phyloP scores from a whole-genome alignment of 2,329 filamentous ascomycete species.

The Coniochaeta sp. region DNA sequence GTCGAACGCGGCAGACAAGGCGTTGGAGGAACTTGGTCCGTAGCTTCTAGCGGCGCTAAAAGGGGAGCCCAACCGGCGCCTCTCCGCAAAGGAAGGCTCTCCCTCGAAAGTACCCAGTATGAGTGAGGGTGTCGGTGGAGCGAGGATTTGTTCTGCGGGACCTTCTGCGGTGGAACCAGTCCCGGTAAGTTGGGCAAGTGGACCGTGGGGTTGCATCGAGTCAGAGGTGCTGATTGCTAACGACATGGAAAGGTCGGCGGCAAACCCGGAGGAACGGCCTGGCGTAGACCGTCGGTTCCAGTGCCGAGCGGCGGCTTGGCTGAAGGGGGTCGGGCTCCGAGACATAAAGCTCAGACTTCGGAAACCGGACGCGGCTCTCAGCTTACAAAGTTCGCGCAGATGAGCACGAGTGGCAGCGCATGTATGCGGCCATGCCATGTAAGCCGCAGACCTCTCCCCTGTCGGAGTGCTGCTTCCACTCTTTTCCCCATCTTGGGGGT shows the following conservation, averaged over 20 bases:
- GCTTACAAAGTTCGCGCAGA: constrained; percentile 55
- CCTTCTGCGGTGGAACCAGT: constrained; percentile 28
- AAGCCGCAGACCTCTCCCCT: constrained; percentile 36
- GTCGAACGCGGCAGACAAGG: constrained; percentile 32
- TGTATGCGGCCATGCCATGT: constrained; percentile 58
- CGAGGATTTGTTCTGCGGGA: constrained; percentile 3
- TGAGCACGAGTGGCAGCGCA: constrained; percentile 55
- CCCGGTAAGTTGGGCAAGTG: constrained; percentile 54
- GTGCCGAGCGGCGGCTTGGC: constrained; percentile 39
- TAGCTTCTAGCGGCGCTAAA: constrained; percentile 50
- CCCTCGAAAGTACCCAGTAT: constrained; percentile 17
- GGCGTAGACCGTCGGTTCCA: constrained; percentile 43
- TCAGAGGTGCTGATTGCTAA: constrained; percentile 56
- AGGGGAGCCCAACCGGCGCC: constrained; percentile 43
- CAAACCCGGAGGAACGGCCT: constrained; percentile 42
- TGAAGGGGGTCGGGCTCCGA: constrained; percentile 49
- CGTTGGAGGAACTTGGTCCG: constrained; percentile 51
- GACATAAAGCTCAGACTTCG: constrained; percentile 40
- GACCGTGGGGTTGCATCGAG: constrained; percentile 56
- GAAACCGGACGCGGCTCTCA: constrained; percentile 35
- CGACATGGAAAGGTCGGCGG: constrained; percentile 56
- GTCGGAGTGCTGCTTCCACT: constrained; percentile 52
- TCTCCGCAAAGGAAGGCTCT: constrained; percentile 22
- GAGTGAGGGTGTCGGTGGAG: constrained; percentile 2
- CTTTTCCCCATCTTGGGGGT: constrained; percentile 24